Evolutionary conservation across 2,329 filamentous ascomycete species (phyloP).

Genomic region (Xylaria sp.): DNA sequence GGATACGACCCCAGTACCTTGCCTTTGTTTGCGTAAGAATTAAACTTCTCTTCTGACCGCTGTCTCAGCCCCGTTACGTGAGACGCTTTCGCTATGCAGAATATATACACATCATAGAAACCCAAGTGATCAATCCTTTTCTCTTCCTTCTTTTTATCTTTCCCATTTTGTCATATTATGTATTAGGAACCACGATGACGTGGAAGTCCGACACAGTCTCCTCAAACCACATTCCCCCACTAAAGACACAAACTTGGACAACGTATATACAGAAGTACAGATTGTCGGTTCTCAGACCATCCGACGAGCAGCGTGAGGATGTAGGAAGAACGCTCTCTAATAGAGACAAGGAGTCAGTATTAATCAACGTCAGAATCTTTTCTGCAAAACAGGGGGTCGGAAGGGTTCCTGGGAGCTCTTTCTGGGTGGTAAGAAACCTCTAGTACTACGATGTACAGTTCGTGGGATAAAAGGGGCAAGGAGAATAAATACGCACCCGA

Average conservation of each 20-base stretch:
- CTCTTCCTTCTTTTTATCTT: background rate
- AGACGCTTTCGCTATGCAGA: background rate
- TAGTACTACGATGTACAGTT: background rate
- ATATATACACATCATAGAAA: background rate
- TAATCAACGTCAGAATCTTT: background rate
- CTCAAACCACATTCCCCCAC: background rate
- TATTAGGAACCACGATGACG: background rate
- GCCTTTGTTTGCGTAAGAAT: too few species aligned
- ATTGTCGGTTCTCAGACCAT: too few species aligned
- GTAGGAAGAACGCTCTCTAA: background rate
- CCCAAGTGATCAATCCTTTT: background rate
- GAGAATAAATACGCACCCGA: background rate
- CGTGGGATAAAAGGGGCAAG: background rate
- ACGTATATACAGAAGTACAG: background rate
- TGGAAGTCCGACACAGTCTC: background rate
- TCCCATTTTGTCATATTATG: background rate
- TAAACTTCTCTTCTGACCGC: background rate
- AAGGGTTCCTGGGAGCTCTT: background rate
- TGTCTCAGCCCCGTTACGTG: background rate
- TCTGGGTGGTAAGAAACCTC: background rate
- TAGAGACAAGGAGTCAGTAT: background rate
- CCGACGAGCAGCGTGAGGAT: background rate
- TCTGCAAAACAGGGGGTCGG: background rate
- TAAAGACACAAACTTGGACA: background rate
- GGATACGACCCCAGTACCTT: too few species aligned